A percentile compares a stretch with the other conserved stretches of the same genome.
Conservation (phyloP, 352 stramenopile species). For the Globisporangium nunn region DNA sequence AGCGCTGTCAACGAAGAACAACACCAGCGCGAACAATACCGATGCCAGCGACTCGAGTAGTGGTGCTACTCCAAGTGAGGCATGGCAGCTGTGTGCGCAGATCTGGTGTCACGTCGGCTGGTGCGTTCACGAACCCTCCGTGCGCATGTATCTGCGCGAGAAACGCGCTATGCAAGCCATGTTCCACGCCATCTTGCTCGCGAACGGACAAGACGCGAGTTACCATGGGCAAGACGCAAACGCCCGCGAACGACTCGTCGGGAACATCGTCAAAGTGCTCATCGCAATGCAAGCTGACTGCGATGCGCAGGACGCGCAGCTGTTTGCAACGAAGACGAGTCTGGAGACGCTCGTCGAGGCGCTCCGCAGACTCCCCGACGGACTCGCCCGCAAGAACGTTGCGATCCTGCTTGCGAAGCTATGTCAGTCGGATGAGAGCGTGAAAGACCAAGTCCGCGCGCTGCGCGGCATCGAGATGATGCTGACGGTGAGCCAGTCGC, state of each 20-base stretch:
- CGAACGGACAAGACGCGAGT: constrained; percentile 18
- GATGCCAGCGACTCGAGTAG: too few relatives aligned
- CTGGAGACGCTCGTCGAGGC: constrained; percentile 34
- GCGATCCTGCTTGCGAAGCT: constrained; percentile 69
- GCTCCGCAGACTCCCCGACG: constrained; percentile 38
- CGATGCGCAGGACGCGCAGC: constrained; percentile 5
- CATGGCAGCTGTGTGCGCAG: constrained; percentile 59
- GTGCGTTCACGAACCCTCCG: constrained; percentile 22
- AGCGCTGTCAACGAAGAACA: constrained; percentile 12
- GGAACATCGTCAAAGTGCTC: constrained; percentile 63
- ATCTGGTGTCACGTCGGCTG: constrained; percentile 73
- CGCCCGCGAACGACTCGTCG: constrained; percentile 42
- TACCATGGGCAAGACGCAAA: constrained; percentile 12
- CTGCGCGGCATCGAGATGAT: constrained; percentile 80
- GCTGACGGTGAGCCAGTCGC: constrained; percentile 49
- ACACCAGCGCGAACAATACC: too few relatives aligned
- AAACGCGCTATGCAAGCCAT: constrained; percentile 25
- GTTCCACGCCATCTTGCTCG: constrained; percentile 29
- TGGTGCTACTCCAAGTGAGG: constrained; percentile 8
- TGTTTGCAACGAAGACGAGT: constrained; percentile 21
- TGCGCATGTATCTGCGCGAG: constrained; percentile 32
- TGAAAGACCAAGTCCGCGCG: constrained; percentile 50
- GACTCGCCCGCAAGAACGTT: constrained; percentile 64
- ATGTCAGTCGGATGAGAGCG: constrained; percentile 33
- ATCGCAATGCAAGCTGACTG: constrained; percentile 36